Conservation (phyloP, 768 basidiomycete species). For the Suillus clintonianus region DNA sequence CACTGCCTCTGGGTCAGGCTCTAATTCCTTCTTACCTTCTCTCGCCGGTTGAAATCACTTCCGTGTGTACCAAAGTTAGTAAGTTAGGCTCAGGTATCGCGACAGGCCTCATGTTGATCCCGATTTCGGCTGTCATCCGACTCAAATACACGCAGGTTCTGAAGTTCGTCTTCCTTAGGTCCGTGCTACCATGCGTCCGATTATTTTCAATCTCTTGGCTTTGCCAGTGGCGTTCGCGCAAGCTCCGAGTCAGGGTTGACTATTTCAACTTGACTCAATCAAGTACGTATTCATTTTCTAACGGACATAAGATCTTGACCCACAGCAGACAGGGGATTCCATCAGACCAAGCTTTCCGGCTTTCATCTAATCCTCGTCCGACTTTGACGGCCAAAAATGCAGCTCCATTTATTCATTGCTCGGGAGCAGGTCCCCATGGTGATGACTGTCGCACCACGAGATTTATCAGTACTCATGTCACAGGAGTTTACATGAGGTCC, state of each 20-base stretch:
- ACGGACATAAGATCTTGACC: too few species aligned
- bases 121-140: conserved; percentile 40
- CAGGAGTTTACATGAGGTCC: not conserved
- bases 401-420: too few species aligned
- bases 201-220: conserved; percentile 37
- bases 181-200: conserved; percentile 22
- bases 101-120: conserved; percentile 47
- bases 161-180: conserved; percentile 39
- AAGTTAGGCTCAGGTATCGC: conserved; percentile 48
- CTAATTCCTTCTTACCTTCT: too few species aligned
- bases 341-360: too few species aligned
- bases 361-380: too few species aligned
- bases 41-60: not conserved
- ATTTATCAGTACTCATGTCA: not conserved
- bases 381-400: too few species aligned
- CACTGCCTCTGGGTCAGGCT: not conserved
- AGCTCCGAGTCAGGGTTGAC: conserved; percentile 48
- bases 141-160: conserved; percentile 43
- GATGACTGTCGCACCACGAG: conserved; percentile 5
- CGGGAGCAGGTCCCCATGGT: too few species aligned
- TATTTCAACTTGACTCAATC: conserved; percentile 57
- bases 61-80: too few species aligned
- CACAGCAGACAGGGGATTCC: too few species aligned
- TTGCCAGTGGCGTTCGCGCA: conserved; percentile 46
- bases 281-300: too few species aligned